Conservation (phyloP, 768 basidiomycete species). For the Tremella yokohamensis region DNA sequence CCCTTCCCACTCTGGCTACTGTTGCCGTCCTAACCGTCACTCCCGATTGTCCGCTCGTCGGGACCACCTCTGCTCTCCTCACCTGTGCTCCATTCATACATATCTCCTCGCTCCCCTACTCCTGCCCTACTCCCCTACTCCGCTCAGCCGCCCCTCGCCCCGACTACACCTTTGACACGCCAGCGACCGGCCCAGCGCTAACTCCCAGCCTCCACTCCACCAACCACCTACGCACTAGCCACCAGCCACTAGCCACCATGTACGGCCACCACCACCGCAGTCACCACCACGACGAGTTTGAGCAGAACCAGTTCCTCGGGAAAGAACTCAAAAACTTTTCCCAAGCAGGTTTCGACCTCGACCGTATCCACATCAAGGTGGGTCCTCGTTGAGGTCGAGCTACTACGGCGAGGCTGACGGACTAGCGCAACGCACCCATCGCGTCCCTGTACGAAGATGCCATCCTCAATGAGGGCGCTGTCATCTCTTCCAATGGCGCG, state of each 20-base stretch:
- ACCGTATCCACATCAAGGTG: constrained; percentile 79
- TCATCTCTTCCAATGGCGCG: constrained; percentile 92
- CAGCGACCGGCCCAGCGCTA: too few relatives aligned
- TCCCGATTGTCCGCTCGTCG: too few relatives aligned
- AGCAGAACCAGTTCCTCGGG: constrained; percentile 61
- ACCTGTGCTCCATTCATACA: too few relatives aligned
- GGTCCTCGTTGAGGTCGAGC: constrained; percentile 13
- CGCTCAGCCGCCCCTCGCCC: too few relatives aligned
- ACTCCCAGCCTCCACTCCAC: too few relatives aligned
- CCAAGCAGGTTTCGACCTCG: constrained; percentile 98
- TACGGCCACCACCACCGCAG: neutral
- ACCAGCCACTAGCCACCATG: constrained; percentile 1
- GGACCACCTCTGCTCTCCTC: too few relatives aligned
- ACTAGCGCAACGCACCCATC: constrained; percentile 51
- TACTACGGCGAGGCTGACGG: constrained; percentile 11
- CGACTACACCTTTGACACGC: too few relatives aligned
- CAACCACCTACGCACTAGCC: too few relatives aligned
- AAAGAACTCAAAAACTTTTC: constrained; percentile 95
- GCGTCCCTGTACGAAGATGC: constrained; percentile 96
- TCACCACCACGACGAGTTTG: constrained; percentile 44
- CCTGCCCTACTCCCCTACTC: too few relatives aligned
- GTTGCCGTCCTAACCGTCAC: too few relatives aligned
- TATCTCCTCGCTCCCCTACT: too few relatives aligned
- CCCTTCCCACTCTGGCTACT: too few relatives aligned
- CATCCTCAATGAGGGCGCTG: constrained; percentile 95